phyloP scores from a whole-genome alignment of 179 eudicot species.

The Silene coronaria region DNA sequence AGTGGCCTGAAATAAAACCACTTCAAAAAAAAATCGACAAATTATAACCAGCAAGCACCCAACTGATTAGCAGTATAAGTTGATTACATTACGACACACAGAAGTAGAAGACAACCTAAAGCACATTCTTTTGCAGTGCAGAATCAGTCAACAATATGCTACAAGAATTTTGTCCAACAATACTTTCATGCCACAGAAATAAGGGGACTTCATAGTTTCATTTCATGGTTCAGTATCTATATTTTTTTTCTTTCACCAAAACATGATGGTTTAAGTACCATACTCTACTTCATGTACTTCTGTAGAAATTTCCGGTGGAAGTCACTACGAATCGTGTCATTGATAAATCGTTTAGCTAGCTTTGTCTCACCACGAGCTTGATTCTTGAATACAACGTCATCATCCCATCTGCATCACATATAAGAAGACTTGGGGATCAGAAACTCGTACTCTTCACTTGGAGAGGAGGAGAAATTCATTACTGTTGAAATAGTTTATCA shows the following conservation, averaged over 20 bases:
- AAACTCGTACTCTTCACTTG: neutral
- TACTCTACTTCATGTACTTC: conserved; percentile 76
- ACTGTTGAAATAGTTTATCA: neutral
- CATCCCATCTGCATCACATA: conserved; percentile 74
- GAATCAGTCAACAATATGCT: neutral
- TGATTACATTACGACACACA: too few relatives aligned
- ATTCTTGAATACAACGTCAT: conserved; percentile 97
- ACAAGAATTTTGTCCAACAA: neutral
- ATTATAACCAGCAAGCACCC: too few relatives aligned
- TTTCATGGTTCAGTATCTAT: neutral
- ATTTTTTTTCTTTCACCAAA: neutral
- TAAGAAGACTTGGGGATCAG: neutral
- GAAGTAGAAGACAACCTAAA: too few relatives aligned
- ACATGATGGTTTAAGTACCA: neutral
- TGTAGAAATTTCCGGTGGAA: conserved; percentile 91
- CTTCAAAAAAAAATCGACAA: too few relatives aligned
- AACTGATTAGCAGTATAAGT: too few relatives aligned
- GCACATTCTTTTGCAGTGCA: neutral
- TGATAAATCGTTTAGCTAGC: conserved; percentile 77
- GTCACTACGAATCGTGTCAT: conserved; percentile 86
- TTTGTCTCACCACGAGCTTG: conserved; percentile 92
- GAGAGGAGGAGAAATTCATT: neutral
- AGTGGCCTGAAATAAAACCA: too few relatives aligned
- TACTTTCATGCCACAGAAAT: neutral
- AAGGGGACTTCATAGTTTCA: neutral